Evolutionary conservation across 2,329 filamentous ascomycete species (phyloP).

Genomic region (Blastomyces gilchristii): DNA sequence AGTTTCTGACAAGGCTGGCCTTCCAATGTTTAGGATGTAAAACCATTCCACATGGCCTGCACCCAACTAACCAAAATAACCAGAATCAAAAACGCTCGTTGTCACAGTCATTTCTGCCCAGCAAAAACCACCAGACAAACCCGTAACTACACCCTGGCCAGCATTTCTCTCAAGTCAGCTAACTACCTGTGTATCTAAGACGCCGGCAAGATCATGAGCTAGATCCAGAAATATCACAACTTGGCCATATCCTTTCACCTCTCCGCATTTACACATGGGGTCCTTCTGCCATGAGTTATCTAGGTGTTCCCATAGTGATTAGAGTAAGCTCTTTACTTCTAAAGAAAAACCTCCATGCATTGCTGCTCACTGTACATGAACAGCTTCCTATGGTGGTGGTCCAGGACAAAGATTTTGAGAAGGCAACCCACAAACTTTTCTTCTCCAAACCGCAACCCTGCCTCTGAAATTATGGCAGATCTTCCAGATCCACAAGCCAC

Average conservation of each 20-base stretch:
- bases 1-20: no score
- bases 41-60: no score
- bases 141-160: neutral
- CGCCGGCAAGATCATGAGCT: conserved; percentile 4
- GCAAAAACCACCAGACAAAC: no score
- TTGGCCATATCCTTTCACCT: conserved; percentile 18
- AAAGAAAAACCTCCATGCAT: neutral
- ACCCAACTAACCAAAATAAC: no score
- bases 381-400: conserved; percentile 10
- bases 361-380: conserved; percentile 6
- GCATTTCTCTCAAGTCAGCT: conserved; percentile 2
- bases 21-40: no score
- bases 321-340: conserved; percentile 5
- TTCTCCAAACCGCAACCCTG: conserved; percentile 10
- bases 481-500: conserved; percentile 11
- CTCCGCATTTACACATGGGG: conserved; percentile 15
- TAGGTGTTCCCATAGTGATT: conserved; percentile 7
- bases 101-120: no score
- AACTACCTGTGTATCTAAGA: conserved; percentile 1
- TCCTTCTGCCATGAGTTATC: conserved; percentile 7
- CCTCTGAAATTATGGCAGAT: conserved; percentile 11
- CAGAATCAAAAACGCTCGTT: no score
- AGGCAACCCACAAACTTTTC: conserved; percentile 9
- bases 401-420: conserved; percentile 11
- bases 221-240: conserved; percentile 17